Base-by-base conservation (phyloP, 805 yeast genomes). In the Kuraishia floccosa region DNA sequence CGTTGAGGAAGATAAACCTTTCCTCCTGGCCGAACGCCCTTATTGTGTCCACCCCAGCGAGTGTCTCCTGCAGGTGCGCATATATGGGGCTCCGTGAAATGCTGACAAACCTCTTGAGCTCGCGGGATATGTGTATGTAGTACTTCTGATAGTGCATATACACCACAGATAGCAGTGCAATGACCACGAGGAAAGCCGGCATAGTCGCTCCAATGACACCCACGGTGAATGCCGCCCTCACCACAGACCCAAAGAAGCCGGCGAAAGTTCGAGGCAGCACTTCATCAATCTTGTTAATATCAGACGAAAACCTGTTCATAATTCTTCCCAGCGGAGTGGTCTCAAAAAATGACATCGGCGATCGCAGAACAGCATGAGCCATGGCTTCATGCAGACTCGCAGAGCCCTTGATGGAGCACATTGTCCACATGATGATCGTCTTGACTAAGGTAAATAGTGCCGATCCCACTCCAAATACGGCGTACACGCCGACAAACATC, bases 51-150 rank as follows among this genome's bases (percentile, higher is more conserved):
- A 78, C 70, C 9, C 96, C 96, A 20, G 65, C 67, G 30, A 86
- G 55, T 3, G 86, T 75, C 46, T 86, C 96, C 47, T 82, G 87
- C 39, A 86, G 65, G 41, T 80, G 85, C 0, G 94, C 80, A 58
- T 70, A 80, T 12, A 84, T 73, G 3, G 95, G 95, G 34, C 83
- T 72, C 44, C 72, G 66, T 4, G 89, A 66, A 15, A 74, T 63
- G 32, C 81, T 73, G 28, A 70, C 72, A 31, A 84, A 58, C 44
- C 95, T 68, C 48, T 81, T 82, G 43, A 85, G 59, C 48, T 85
- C 94, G 43, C 95, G 67, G 6, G 86, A 70, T 1, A 84, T 66
- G 4, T 73, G 62, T 38, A 77, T 66, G 50, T 80, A 86, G 51
- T 65, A 78, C 30, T 60, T 58, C 50, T 84, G 94, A 48, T 77